Evolutionary conservation across 2,329 filamentous ascomycete species (phyloP).

Genomic region (Emericellopsis cladophorae): DNA sequence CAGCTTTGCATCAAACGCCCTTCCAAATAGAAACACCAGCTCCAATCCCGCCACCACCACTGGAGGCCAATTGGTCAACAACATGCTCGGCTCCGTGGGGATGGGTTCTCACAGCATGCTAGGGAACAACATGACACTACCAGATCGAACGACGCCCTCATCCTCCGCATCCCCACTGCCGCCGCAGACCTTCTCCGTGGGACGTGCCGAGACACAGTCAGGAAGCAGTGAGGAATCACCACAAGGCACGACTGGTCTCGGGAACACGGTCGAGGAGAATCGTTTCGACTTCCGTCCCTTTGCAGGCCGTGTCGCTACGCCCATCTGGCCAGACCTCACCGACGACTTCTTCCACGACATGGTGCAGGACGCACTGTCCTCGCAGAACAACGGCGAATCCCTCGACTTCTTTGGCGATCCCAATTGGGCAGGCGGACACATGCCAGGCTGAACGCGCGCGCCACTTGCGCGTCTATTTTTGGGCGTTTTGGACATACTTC

Average conservation of each 20-base stretch:
- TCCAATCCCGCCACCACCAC: too few species aligned
- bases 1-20: background rate
- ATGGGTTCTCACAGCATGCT: background rate
- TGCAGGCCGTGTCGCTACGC: slow-evolving; percentile 15
- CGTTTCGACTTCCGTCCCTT: slow-evolving; percentile 18
- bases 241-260: slow-evolving; percentile 10
- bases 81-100: too few species aligned
- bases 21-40: too few species aligned
- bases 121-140: background rate
- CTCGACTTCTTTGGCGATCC: too few species aligned
- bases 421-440: too few species aligned
- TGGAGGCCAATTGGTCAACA: too few species aligned
- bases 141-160: slow-evolving; percentile 4
- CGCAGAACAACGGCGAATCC: too few species aligned
- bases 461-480: too few species aligned
- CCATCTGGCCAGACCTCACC: slow-evolving; percentile 17
- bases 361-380: background rate
- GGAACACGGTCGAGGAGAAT: slow-evolving; percentile 22
- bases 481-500: too few species aligned
- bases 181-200: background rate
- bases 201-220: slow-evolving; percentile 1
- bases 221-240: slow-evolving; percentile 2
- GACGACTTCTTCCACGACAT: slow-evolving; percentile 8
- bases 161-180: slow-evolving; percentile 2
- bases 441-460: too few species aligned